These are phyloP conservation scores for Euphorbia tirucalli DNA, from an alignment of 345 rosid genomes.

Conservation along the genomic window DNA sequence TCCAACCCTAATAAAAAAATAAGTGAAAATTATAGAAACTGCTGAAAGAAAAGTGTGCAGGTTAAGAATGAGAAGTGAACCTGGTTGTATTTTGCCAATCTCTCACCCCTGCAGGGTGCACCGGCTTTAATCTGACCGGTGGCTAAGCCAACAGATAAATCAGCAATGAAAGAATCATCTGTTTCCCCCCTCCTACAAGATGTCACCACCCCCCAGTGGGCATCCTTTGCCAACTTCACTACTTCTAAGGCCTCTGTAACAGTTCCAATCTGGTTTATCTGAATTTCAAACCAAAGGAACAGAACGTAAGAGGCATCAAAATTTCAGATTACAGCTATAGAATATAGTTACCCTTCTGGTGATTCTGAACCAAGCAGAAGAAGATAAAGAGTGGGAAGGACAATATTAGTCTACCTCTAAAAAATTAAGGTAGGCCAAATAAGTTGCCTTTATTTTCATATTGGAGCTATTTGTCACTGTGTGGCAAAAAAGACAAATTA, in stretches of 20 bases:
- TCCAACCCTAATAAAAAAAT: not conserved
- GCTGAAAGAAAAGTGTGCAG: not conserved
- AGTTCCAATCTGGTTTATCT: conserved; percentile 96
- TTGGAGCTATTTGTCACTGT: not conserved
- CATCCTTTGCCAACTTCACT: conserved; percentile 89
- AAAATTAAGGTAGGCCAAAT: not conserved
- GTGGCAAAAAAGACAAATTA: not conserved
- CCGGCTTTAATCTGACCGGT: conserved; percentile 91
- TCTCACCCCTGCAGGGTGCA: conserved; percentile 98
- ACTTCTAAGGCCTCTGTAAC: conserved; percentile 94
- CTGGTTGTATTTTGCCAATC: conserved; percentile 93
- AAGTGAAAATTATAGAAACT: not conserved
- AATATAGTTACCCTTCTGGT: not conserved
- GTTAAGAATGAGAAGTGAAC: conserved; percentile 36
- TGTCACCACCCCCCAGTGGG: conserved; percentile 84
- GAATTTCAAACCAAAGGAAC: conserved; percentile 17
- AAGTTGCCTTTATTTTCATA: not conserved
- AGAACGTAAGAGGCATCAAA: not conserved
- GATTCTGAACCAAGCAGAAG: not conserved
- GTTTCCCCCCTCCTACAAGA: conserved; percentile 96
- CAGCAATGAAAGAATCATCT: conserved; percentile 84
- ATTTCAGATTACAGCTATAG: not conserved
- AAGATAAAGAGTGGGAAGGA: not conserved
- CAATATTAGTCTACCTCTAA: not conserved
- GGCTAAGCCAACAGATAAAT: conserved; percentile 83